Evolutionary conservation across 2,329 filamentous ascomycete species (phyloP).

Genomic region (Pestalotiopsis sp.): DNA sequence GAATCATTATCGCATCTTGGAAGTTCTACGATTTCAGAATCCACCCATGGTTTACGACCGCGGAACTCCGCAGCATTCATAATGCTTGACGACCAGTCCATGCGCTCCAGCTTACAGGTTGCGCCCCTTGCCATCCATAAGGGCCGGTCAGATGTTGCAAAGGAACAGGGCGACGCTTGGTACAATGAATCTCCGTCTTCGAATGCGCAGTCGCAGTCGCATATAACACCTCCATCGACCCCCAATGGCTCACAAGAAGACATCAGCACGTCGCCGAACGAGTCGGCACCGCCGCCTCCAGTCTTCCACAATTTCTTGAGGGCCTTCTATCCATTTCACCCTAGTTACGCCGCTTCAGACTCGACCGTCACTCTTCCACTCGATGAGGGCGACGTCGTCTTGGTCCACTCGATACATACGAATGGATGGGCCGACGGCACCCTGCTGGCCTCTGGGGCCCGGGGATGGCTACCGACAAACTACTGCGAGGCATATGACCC

Average conservation of each 20-base stretch:
- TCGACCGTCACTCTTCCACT: conserved; percentile 87
- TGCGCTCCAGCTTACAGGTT: conserved; percentile 62
- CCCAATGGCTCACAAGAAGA: conserved; percentile 70
- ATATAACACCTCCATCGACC: conserved; percentile 78
- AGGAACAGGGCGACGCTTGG: conserved; percentile 22
- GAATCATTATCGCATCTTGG: neutral
- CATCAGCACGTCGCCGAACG: conserved; percentile 34
- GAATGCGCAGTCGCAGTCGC: conserved; percentile 50
- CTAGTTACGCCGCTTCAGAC: conserved; percentile 74
- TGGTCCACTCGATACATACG: conserved; percentile 95
- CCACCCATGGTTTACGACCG: conserved; percentile 39
- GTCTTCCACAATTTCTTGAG: conserved; percentile 93
- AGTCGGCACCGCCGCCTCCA: conserved; percentile 51
- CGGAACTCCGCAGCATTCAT: conserved; percentile 39
- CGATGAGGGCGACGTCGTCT: conserved; percentile 85
- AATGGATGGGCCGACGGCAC: conserved; percentile 99
- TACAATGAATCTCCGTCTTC: conserved; percentile 30
- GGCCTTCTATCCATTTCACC: conserved; percentile 91
- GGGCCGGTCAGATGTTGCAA: conserved; percentile 31
- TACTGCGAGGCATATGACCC: conserved; percentile 97
- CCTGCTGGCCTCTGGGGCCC: conserved; percentile 77
- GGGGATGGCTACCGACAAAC: conserved; percentile 97
- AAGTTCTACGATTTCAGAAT: neutral
- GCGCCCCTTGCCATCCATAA: conserved; percentile 60
- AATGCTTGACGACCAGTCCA: conserved; percentile 48